Base-by-base conservation (phyloP, 306 rosid species). In the Glycine latifolia region DNA sequence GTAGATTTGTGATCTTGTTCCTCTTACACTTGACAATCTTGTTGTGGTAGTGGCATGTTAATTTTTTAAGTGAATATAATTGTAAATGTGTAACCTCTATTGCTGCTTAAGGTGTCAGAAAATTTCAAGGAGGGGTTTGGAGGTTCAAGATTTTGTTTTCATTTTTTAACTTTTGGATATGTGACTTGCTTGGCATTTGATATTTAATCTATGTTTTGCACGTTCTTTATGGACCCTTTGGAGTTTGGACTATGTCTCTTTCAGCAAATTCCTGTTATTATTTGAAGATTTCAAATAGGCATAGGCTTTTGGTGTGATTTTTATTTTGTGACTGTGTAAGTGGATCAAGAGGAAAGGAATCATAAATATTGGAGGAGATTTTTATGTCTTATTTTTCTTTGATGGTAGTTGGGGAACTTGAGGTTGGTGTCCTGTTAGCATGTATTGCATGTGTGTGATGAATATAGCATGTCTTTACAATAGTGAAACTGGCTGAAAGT, bases 191-290 rank as follows among this genome's bases (percentile, higher is more conserved):
- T 67, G 37, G 10, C 81, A 66, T 80, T 75, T 76, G 61, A 39
- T 50, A 11, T 78, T 71, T 67, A 79, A 67, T 75, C 67, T 79
- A 52, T 82, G 77, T 9, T 84, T 15, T 78, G 87, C 86, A 73
- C 81, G 82, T 87, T 73, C 37, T 67, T 52, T 62, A 2, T 55
- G 72, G 81, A 80, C 16, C 9, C 11, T 76, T 80, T 77, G 66
- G 76, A 74, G 71, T 65, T 41, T 39, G 7, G 31, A 41, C 47
- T 77, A 0, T 47, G 15, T 84, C 69, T 81, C 61, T 49, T 39
- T 48, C 20, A 1, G 46, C 8, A 60, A 58, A 72, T 59, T 33
- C 10, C 0, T 39, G 54, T 31, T 73, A 10, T 47, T 59, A 16
- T n/a, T 43, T 76, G 66, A 66, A 58, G 47, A 13, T 71, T 76